These are phyloP conservation scores for Podospora pseudocomata DNA, from an alignment of 495 filamentous ascomycete genomes.

Conservation along the genomic window DNA sequence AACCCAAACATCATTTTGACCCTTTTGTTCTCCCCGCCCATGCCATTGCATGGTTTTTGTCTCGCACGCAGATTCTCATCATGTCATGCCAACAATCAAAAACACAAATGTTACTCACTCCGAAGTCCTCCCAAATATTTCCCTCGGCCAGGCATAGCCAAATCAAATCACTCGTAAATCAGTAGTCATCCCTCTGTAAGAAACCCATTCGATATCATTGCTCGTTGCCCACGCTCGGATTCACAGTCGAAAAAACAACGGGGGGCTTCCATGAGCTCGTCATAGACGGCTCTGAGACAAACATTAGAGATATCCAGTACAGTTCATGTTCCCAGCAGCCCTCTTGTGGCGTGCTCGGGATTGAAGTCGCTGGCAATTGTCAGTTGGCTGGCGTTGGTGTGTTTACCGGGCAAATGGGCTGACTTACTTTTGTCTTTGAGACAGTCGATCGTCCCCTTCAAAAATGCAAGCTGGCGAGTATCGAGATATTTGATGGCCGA, in stretches of 20 bases:
- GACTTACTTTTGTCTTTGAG: conserved; percentile 13
- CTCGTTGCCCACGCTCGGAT: conserved; percentile 22
- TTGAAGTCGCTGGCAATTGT: conserved; percentile 12
- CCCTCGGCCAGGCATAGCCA: no score
- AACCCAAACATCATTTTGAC: not conserved
- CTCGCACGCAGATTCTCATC: not conserved
- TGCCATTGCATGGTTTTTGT: not conserved
- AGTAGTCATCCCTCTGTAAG: not conserved
- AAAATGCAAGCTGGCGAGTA: conserved; percentile 16
- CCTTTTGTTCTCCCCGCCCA: not conserved
- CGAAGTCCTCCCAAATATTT: not conserved
- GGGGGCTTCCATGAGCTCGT: conserved; percentile 23
- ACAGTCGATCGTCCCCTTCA: conserved; percentile 16
- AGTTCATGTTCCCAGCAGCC: conserved; percentile 33
- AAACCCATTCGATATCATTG: not conserved
- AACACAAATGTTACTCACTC: not conserved
- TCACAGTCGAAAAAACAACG: conserved; percentile 18
- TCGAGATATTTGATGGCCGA: conserved; percentile 12
- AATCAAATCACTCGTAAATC: not conserved
- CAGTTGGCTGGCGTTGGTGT: no score
- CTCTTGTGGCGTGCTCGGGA: conserved; percentile 17
- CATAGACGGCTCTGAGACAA: conserved; percentile 10
- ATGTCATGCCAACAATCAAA: not conserved
- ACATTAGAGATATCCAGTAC: conserved; percentile 32
- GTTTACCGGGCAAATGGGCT: not conserved